phyloP scores from a whole-genome alignment of 306 rosid species.

The Casuarina glauca region DNA sequence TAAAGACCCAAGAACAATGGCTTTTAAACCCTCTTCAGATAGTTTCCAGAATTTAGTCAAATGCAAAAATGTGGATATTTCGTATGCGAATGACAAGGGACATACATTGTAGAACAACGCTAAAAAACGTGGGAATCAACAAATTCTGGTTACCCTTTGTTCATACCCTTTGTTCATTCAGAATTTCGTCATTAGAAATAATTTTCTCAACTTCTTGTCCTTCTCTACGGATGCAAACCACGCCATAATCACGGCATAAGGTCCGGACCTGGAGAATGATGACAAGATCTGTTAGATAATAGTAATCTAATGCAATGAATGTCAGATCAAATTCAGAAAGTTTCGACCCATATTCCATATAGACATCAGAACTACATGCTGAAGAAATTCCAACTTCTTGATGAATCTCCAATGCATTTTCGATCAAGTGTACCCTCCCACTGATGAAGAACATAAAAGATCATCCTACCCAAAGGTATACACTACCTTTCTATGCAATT shows the following conservation, averaged over 20 bases:
- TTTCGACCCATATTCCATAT: not conserved
- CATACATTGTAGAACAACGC: not conserved
- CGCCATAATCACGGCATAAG: conserved; percentile 56
- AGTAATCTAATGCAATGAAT: not conserved
- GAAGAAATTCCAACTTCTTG: not conserved
- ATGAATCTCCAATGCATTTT: not conserved
- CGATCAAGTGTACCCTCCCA: not conserved
- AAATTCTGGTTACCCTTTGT: conserved; percentile 36
- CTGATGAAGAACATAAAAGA: not conserved
- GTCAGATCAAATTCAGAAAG: not conserved
- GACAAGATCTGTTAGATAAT: not conserved
- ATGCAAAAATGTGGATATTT: not conserved
- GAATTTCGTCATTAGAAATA: conserved; percentile 36
- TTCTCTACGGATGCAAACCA: conserved; percentile 57
- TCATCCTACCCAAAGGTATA: not conserved
- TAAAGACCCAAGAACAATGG: not conserved
- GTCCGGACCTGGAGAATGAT: conserved; percentile 35
- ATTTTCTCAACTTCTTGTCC: conserved; percentile 61
- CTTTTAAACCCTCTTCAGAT: not conserved
- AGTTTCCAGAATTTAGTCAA: not conserved
- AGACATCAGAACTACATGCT: not conserved
- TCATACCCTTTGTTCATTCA: conserved; percentile 46
- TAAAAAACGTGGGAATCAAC: not conserved
- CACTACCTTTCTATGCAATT: not conserved
- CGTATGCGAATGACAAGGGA: not conserved